These are phyloP conservation scores for Solanum clarkiae DNA, from an alignment of 257 asterid species.

Conservation along the genomic window DNA sequence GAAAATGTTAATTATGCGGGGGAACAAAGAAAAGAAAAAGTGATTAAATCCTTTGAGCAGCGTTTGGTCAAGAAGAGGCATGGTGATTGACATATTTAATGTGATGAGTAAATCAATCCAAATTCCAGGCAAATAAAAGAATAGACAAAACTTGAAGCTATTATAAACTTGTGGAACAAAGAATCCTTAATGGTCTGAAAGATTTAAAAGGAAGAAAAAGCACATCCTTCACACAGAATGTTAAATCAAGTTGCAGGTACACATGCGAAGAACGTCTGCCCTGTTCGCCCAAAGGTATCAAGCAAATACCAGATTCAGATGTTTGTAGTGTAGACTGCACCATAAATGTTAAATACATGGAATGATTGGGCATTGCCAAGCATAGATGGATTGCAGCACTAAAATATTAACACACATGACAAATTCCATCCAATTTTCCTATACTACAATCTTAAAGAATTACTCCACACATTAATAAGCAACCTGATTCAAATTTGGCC, in stretches of 20 bases:
- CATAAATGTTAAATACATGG: not conserved
- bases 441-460: not conserved
- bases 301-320: not conserved
- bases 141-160: not conserved
- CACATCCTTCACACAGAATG: not conserved
- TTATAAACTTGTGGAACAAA: not conserved
- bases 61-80: not conserved
- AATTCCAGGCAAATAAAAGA: not conserved
- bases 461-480: not conserved
- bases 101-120: not conserved
- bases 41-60: not conserved
- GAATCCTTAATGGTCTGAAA: not conserved
- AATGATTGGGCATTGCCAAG: not conserved
- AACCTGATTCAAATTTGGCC: not conserved
- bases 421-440: not conserved
- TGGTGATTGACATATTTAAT: not conserved
- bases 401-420: slow-evolving; percentile 9
- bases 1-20: no score
- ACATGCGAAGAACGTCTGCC: not conserved
- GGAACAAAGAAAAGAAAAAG: not conserved
- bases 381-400: not conserved
- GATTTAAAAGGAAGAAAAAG: not conserved
- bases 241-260: not conserved
- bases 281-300: not conserved
- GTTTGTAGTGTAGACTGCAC: not conserved